A percentile compares a stretch with the other conserved stretches of the same genome.
These are phyloP conservation scores for Oryza rufipogon DNA, from an alignment of 176 grass and related monocot species.

Conservation along the genomic window DNA sequence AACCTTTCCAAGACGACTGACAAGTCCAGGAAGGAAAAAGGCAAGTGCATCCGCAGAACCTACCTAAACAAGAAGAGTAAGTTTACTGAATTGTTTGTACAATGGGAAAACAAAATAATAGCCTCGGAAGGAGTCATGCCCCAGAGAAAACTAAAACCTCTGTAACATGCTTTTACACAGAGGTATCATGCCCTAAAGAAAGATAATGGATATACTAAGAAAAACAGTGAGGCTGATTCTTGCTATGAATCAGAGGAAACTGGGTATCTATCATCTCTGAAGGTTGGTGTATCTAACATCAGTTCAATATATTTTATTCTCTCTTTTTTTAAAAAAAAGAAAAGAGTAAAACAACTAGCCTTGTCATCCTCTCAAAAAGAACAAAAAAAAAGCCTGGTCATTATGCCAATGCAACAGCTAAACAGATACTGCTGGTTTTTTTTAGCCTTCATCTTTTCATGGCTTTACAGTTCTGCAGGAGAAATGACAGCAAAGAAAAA, in stretches of 20 bases:
- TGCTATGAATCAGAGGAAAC: constrained; percentile 18
- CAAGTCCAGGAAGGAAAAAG: constrained; percentile 93
- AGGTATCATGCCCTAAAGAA: constrained; percentile 26
- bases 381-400: not conserved
- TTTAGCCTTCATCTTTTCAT: constrained; percentile 36
- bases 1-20: constrained; percentile 82
- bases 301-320: constrained; percentile 23
- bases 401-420: constrained; percentile 4
- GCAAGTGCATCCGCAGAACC: constrained; percentile 90
- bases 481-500: constrained; percentile 19
- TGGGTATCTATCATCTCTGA: constrained; percentile 14
- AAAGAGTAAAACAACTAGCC: not conserved
- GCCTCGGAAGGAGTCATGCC: constrained; percentile 20
- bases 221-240: constrained; percentile 21
- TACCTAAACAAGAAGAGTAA: constrained; percentile 65
- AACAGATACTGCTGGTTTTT: not conserved
- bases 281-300: constrained; percentile 2
- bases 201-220: not conserved
- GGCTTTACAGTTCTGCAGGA: not conserved
- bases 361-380: not conserved
- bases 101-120: constrained; percentile 18
- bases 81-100: constrained; percentile 22
- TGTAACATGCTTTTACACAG: constrained; percentile 18
- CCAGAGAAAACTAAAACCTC: constrained; percentile 20
- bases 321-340: constrained; percentile 19